A percentile compares a stretch with the other conserved stretches of the same genome.
Evolutionary conservation across 208 protist genomes (phyloP).

Genomic region (Angomonas ambiguus): DNA sequence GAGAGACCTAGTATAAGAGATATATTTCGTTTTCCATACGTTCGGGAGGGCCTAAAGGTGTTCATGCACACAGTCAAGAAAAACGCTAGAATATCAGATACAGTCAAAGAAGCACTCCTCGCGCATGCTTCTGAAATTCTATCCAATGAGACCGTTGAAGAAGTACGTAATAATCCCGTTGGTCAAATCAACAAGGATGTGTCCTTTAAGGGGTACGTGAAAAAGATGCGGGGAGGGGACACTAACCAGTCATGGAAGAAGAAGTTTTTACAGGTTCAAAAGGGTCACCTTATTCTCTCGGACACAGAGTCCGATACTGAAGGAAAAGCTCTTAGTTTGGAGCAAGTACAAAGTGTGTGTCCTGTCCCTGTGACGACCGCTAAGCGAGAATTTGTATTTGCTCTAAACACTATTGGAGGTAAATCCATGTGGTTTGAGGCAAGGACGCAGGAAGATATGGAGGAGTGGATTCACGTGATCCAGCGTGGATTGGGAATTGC

Average conservation of each 20-base stretch:
- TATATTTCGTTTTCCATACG: constrained; percentile 71
- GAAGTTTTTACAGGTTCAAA: constrained; percentile 63
- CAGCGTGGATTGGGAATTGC: constrained; percentile 67
- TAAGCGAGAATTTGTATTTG: constrained; percentile 74
- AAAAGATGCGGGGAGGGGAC: constrained; percentile 62
- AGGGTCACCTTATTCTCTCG: constrained; percentile 68
- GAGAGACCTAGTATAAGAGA: constrained; percentile 61
- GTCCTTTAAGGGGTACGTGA: constrained; percentile 59
- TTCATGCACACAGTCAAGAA: constrained; percentile 82
- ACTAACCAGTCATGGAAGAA: constrained; percentile 63
- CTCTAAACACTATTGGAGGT: constrained; percentile 70
- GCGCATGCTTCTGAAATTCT: constrained; percentile 67
- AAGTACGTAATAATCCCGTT: constrained; percentile 28
- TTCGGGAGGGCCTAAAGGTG: constrained; percentile 72
- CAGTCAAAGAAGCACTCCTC: constrained; percentile 54
- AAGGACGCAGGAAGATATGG: constrained; percentile 62
- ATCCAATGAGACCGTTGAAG: constrained; percentile 25
- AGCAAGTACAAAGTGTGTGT: constrained; percentile 78
- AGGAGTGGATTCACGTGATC: constrained; percentile 77
- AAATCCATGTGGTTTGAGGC: constrained; percentile 88
- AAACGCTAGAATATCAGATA: constrained; percentile 61
- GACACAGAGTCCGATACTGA: constrained; percentile 63
- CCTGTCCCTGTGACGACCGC: constrained; percentile 53
- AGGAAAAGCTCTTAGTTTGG: constrained; percentile 71
- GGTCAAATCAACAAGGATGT: constrained; percentile 73